Conservation (phyloP, 139 green algal genomes). For the Volvox reticuliferus region DNA sequence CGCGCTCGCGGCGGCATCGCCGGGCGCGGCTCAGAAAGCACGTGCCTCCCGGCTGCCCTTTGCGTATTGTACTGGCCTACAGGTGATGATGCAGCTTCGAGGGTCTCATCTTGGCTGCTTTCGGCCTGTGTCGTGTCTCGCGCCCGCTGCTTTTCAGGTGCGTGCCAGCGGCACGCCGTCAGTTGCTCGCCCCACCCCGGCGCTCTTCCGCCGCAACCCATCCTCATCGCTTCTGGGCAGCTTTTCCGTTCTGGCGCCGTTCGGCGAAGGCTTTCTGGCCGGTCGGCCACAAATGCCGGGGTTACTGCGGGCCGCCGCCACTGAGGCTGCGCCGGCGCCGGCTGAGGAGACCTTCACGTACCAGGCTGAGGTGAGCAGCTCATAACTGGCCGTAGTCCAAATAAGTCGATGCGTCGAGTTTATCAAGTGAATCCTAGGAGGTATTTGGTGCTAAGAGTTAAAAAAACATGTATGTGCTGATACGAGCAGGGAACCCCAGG, state of each 20-base stretch:
- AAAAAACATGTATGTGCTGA: too few species aligned
- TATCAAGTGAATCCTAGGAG: background rate
- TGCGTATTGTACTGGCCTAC: background rate
- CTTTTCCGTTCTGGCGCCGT: background rate
- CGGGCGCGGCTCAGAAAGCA: background rate
- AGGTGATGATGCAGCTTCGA: constrained; percentile 35
- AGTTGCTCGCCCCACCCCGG: background rate
- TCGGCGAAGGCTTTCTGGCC: background rate
- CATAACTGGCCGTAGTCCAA: too few species aligned
- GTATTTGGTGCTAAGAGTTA: too few species aligned
- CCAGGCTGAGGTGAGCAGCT: constrained; percentile 76
- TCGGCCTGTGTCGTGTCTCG: constrained; percentile 24
- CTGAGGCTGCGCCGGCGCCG: constrained; percentile 18
- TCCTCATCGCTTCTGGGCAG: background rate
- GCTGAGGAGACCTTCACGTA: constrained; percentile 82
- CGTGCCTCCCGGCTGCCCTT: constrained; percentile 11
- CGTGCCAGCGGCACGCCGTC: constrained; percentile 18
- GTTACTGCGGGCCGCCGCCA: constrained; percentile 19
- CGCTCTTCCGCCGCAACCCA: background rate
- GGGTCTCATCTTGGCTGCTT: constrained; percentile 22
- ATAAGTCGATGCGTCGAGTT: too few species aligned
- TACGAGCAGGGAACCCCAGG: background rate
- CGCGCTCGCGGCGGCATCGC: background rate
- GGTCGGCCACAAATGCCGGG: background rate
- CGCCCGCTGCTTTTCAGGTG: constrained; percentile 27